Base-by-base conservation (phyloP, 1,139 yeast genomes). In the Pneumocystis carinii region DNA sequence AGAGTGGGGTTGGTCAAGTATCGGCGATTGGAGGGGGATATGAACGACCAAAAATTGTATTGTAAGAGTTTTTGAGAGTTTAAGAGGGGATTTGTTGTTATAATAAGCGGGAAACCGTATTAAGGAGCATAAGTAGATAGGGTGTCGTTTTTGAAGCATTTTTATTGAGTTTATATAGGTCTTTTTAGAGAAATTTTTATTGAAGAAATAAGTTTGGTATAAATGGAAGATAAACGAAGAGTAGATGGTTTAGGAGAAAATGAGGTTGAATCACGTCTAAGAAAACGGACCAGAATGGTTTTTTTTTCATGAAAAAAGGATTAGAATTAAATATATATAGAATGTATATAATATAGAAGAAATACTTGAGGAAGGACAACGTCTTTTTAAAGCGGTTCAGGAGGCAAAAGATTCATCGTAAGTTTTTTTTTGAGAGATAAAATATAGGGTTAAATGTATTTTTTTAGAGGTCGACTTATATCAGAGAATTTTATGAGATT, bases 381-480 rank as follows among this genome's bases (percentile, higher is more conserved):
- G 36, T 15, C 36, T 59, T 35, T 4, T 59, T 7, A 35, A 53
- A 29, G 37, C 35, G 15, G 42, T 59, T 29, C 42, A 32, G 10
- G 62, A 60, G n/a, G 19, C 56, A 8, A 60, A 29, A 15, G 32
- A 60, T 38, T 10, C 59, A n/a, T 32, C 39, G 62, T 60, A 60
- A 3, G 59, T 60, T 1, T 27, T 57, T 39, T 38, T 12, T n/a
- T 56, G 12, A 27, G 14, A n/a, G 3, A n/a, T 19, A 27, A 10
- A 14, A 3, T 38, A 24, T 6, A 19, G 27, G 8, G 12, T 32
- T 24, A 24, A 48, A 2, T 24, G 36, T 78, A 5, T 90, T 63
- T 80, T 17, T 42, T 12, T 48, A 61, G 62, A 24, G 62, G 62
- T 8, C 37, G 39, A 7, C 62, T 42, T 48, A 57, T 61, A 27